A percentile compares a stretch with the other conserved stretches of the same genome.
Evolutionary conservation across 768 basidiomycete genomes (phyloP).

Genomic region (Phanerodontia chrysosporium): DNA sequence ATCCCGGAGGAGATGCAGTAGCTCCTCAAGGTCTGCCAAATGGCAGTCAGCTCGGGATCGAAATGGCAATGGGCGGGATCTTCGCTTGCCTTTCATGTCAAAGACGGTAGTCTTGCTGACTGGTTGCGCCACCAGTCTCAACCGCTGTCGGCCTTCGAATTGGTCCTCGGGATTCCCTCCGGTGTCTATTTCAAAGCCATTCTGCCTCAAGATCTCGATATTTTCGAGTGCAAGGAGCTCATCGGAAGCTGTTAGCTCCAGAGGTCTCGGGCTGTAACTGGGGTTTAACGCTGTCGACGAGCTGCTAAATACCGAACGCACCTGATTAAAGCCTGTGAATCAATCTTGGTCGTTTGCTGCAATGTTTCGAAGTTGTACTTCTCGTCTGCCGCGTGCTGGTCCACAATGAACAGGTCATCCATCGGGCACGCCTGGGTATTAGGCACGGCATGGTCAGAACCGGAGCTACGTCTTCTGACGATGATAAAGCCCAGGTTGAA

Average conservation of each 20-base stretch:
- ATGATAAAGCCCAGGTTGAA: constrained; percentile 97
- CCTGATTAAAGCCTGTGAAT: constrained; percentile 82
- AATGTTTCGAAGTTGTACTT: constrained; percentile 97
- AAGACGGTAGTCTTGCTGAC: constrained; percentile 90
- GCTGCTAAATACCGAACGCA: constrained; percentile 31
- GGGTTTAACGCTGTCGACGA: background rate
- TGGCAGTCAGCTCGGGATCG: background rate
- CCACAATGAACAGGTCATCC: constrained; percentile 95
- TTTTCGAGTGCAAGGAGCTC: constrained; percentile 87
- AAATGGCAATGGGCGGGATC: background rate
- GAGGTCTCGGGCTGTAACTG: constrained; percentile 56
- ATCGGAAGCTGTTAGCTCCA: constrained; percentile 87
- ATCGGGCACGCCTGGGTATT: constrained; percentile 19
- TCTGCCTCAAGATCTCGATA: constrained; percentile 71
- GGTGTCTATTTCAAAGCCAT: constrained; percentile 83
- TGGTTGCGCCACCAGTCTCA: constrained; percentile 78
- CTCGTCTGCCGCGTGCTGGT: constrained; percentile 97
- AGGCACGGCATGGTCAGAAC: background rate
- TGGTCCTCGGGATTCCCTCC: constrained; percentile 37
- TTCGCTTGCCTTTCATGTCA: constrained; percentile 71
- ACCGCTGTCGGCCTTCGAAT: constrained; percentile 31
- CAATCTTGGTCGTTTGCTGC: constrained; percentile 85
- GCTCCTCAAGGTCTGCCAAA: constrained; percentile 82
- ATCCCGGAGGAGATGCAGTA: constrained; percentile 82
- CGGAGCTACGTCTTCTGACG: constrained; percentile 46